These are phyloP conservation scores for Zygosaccharomyces pseudobailii DNA, from an alignment of 1,139 yeast species.

Conservation along the genomic window DNA sequence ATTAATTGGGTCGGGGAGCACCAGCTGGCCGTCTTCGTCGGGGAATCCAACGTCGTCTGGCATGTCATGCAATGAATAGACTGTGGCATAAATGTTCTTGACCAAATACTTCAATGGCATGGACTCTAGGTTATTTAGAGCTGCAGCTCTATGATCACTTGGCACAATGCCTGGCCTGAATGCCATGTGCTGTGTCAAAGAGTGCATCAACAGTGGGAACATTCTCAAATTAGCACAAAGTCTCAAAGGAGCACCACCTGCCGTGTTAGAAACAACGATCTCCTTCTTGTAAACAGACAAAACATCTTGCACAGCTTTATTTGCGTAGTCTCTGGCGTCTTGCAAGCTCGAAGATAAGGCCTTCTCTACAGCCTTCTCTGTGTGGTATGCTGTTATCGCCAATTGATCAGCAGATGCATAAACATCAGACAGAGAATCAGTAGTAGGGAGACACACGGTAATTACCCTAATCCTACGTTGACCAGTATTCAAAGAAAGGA, in stretches of 20 bases:
- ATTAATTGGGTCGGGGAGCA: slow-evolving; percentile 83
- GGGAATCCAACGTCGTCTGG: slow-evolving; percentile 90
- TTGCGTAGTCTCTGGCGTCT: slow-evolving; percentile 75
- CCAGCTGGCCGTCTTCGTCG: slow-evolving; percentile 60
- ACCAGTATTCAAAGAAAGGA: slow-evolving; percentile 83
- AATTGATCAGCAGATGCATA: slow-evolving; percentile 96
- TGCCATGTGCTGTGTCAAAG: slow-evolving; percentile 80
- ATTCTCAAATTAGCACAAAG: slow-evolving; percentile 84
- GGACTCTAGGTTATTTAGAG: slow-evolving; percentile 77
- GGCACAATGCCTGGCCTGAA: slow-evolving; percentile 85
- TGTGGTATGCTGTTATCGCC: slow-evolving; percentile 72
- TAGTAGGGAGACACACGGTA: slow-evolving; percentile 85
- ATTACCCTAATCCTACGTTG: slow-evolving; percentile 92
- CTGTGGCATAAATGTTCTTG: slow-evolving; percentile 81
- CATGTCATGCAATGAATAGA: slow-evolving; percentile 88
- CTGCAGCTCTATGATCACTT: slow-evolving; percentile 88
- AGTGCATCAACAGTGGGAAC: slow-evolving; percentile 82
- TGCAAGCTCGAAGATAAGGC: slow-evolving; percentile 61
- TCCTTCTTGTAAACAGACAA: slow-evolving; percentile 81
- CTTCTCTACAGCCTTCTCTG: slow-evolving; percentile 85
- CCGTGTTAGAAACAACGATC: slow-evolving; percentile 83
- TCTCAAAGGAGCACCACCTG: slow-evolving; percentile 85
- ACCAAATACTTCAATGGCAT: slow-evolving; percentile 77
- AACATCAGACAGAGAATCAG: slow-evolving; percentile 69
- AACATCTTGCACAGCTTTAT: slow-evolving; percentile 65